Evolutionary conservation across 441 rosid species (phyloP), one percentile per base, ranked within the genome.

Genomic region (Euphorbia corollata): DNA sequence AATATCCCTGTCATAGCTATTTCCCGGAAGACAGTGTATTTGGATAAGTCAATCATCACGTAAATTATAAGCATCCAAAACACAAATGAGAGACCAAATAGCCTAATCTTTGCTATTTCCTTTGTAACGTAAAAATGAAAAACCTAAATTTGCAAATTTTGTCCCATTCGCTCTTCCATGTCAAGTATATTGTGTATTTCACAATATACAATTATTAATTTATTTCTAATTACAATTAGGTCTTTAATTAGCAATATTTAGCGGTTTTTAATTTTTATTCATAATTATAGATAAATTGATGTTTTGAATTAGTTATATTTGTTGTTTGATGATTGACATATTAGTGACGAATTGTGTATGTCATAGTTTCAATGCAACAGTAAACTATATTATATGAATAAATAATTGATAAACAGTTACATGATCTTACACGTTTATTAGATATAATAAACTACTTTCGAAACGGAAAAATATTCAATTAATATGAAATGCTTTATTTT

Each of bases 51-150:
- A 5, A 48, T 48, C 15, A 41, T 75, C 81, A 77, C 79, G 78
- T 73, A 80, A 76, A 73, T 51, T 68, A n/a, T n/a, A 45, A 56
- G 79, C 77, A 51, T 59, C 56, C 13, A 56, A 20, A 20, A 20
- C 59, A 55, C 13, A 32, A 59, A 13, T 2, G 19, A 16, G 10
- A 30, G 39, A 23, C 0, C 3, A 19, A 11, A 55, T 24, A 67
- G 78, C 70, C 43, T 61, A 41, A 48, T 48, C 18, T 67, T 23
- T 62, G 74, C 48, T 48, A 38, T 16, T 45, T 18, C 53, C 18
- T 55, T 55, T 65, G 77, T 69, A 77, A 77, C 84, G 81, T 75
- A 72, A 71, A 38, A 56, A 53, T 75, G 70, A 71, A 38, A 56
- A 53, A 5, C 36, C 23, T 36, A 48, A 6, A 0, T 12, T 6